Evolutionary conservation across 257 asterid species (phyloP).

Genomic region (Marsdenia floribunda): DNA sequence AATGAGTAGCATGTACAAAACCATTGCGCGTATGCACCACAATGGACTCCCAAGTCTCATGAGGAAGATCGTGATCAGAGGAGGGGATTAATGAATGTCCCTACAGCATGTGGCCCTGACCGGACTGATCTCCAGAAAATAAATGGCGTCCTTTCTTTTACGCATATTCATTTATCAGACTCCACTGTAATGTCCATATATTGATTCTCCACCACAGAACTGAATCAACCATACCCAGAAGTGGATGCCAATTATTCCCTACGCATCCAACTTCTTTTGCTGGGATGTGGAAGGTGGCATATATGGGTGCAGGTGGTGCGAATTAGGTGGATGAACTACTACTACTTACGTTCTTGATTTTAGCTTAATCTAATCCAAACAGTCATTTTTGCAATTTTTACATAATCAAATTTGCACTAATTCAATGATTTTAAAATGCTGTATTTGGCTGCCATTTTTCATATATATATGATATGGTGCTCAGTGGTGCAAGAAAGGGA

Average conservation of each 20-base stretch:
- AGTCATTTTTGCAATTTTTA: neutral
- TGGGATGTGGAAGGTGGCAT: no score
- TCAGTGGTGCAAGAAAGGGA: no score
- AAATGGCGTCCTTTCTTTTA: neutral
- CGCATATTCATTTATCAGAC: neutral
- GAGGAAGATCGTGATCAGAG: neutral
- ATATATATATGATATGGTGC: neutral
- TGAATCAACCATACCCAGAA: neutral
- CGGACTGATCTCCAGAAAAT: neutral
- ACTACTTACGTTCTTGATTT: neutral
- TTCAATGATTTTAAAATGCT: neutral
- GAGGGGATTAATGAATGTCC: neutral
- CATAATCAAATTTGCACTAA: neutral
- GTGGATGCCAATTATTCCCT: no score
- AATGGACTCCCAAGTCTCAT: neutral
- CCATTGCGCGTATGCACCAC: constrained; percentile 1
- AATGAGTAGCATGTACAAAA: neutral
- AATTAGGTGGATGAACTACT: neutral
- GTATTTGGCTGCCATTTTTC: neutral
- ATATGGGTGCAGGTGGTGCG: neutral
- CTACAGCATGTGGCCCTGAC: constrained; percentile 1
- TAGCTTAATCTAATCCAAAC: neutral
- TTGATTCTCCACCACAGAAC: neutral
- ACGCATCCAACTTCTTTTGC: no score
- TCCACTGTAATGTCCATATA: neutral